Evolutionary conservation across 1,284 basidiomycete genomes (phyloP).

Genomic region (Ustilago hordei): DNA sequence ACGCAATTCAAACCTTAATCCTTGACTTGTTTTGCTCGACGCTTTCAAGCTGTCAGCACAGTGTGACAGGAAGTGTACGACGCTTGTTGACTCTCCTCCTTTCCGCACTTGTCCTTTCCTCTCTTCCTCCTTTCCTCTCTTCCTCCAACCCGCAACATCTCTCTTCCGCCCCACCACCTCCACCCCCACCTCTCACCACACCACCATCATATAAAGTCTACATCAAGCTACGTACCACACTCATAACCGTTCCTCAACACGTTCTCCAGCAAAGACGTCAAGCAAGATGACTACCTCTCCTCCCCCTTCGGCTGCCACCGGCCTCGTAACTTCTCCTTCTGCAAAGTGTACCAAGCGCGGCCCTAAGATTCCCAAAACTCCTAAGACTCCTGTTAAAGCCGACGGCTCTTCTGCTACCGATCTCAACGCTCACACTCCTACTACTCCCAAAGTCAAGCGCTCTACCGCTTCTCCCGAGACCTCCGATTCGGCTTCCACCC

Average conservation of each 20-base stretch:
- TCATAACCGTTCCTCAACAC: background rate
- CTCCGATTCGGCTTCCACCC: background rate
- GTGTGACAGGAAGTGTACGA: background rate
- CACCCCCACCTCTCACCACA: background rate
- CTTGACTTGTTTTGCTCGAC: background rate
- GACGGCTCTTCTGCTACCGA: background rate
- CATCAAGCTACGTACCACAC: background rate
- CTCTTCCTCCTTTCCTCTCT: background rate
- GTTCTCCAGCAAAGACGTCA: background rate
- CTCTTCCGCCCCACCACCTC: background rate
- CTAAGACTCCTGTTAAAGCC: conserved; percentile 10
- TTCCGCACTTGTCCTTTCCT: conserved; percentile 4
- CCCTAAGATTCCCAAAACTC: conserved; percentile 4
- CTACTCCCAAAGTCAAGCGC: background rate
- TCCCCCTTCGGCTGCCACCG: conserved; percentile 13
- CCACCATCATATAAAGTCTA: background rate
- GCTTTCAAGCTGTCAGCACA: background rate
- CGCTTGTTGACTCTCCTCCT: background rate
- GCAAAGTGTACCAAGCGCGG: background rate
- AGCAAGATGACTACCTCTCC: conserved; percentile 16
- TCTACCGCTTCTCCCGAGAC: background rate
- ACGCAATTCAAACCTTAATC: conserved; percentile 2
- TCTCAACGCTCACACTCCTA: background rate
- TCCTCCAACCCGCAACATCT: background rate
- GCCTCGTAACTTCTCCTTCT: conserved; percentile 7